These are phyloP conservation scores for Forsythia viridissima DNA, from an alignment of 257 asterid species.

Conservation along the genomic window DNA sequence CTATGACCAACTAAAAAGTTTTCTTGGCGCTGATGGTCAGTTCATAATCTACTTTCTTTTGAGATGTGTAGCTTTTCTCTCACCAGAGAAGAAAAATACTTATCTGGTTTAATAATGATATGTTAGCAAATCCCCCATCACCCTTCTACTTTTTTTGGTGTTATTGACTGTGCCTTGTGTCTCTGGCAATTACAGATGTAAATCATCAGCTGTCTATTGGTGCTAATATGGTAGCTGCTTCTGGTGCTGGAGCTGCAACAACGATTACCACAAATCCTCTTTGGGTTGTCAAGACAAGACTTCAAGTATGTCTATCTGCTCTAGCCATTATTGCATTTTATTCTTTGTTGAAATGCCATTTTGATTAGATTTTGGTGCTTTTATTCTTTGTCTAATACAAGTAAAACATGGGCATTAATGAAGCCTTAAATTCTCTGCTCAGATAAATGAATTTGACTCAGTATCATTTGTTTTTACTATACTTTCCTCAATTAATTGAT, in stretches of 20 bases:
- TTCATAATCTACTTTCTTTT: slow-evolving; percentile 23
- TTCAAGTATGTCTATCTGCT: slow-evolving; percentile 59
- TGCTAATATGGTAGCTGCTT: slow-evolving; percentile 91
- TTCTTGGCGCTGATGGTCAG: slow-evolving; percentile 85
- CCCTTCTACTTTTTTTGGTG: not conserved
- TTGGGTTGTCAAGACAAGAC: slow-evolving; percentile 97
- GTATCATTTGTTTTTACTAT: not conserved
- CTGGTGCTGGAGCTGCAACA: slow-evolving; percentile 98
- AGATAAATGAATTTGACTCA: not conserved
- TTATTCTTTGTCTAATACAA: too few species aligned
- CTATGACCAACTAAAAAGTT: slow-evolving; percentile 80
- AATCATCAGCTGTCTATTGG: slow-evolving; percentile 85
- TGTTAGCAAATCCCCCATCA: not conserved
- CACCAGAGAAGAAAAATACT: not conserved
- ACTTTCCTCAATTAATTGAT: not conserved
- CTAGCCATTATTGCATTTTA: slow-evolving; percentile 9
- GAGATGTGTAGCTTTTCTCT: not conserved
- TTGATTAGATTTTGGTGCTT: slow-evolving; percentile 9
- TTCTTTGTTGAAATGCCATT: not conserved
- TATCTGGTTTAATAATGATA: slow-evolving; percentile 12
- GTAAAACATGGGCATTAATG: not conserved
- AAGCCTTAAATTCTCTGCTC: slow-evolving; percentile 2
- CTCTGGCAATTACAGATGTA: slow-evolving; percentile 54
- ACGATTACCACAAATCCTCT: slow-evolving; percentile 88
- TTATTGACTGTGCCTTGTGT: slow-evolving; percentile 15